Percentiles rank a stretch among this genome's conserved stretches.
phyloP scores from a whole-genome alignment of 2,329 filamentous ascomycete species.

The Cercospora sp. region DNA sequence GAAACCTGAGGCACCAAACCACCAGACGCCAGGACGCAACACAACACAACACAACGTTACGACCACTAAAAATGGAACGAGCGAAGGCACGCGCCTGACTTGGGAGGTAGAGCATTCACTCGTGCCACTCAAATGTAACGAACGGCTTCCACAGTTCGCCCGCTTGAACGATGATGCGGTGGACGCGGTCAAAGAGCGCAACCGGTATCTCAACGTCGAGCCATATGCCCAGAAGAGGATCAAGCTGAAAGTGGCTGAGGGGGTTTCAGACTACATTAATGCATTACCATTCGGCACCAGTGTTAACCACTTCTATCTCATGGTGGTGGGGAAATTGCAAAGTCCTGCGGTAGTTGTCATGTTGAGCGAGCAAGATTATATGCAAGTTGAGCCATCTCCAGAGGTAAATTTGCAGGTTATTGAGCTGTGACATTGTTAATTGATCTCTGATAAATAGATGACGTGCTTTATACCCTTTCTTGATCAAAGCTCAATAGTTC shows the following conservation, averaged over 20 bases:
- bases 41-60: too few relatives aligned
- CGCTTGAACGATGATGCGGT: constrained; percentile 52
- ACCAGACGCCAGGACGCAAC: too few relatives aligned
- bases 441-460: too few relatives aligned
- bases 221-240: constrained; percentile 87
- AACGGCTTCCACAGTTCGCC: constrained; percentile 58
- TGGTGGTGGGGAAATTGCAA: constrained; percentile 69
- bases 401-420: too few relatives aligned
- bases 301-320: constrained; percentile 86
- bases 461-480: background rate
- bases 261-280: constrained; percentile 58
- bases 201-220: constrained; percentile 87
- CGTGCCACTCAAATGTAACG: constrained; percentile 27
- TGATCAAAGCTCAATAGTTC: constrained; percentile 41
- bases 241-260: constrained; percentile 73
- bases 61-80: too few relatives aligned
- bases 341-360: constrained; percentile 78
- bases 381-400: too few relatives aligned
- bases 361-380: constrained; percentile 50
- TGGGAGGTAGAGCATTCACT: too few relatives aligned
- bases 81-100: too few relatives aligned
- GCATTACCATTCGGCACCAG: constrained; percentile 59
- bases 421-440: too few relatives aligned
- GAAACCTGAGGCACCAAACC: too few relatives aligned
- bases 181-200: constrained; percentile 62